Conservation (phyloP, 768 basidiomycete species). For the Leccinellum albellum region DNA sequence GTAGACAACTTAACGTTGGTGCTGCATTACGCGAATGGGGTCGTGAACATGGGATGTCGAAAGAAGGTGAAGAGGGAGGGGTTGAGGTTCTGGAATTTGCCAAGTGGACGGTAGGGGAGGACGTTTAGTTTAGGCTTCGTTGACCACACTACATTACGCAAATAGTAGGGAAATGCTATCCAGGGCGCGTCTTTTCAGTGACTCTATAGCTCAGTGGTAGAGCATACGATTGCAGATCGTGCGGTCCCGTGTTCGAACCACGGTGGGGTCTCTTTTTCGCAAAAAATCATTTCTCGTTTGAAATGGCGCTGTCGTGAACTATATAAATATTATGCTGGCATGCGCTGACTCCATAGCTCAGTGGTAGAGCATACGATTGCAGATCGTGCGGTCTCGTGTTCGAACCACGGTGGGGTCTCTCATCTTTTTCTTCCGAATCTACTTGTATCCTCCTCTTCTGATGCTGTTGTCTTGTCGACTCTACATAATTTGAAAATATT, state of each 20-base stretch:
- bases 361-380: conserved; percentile 60
- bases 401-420: conserved; percentile 49
- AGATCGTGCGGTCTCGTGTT: conserved; percentile 58
- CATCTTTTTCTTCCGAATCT: background rate
- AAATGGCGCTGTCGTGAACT: too few relatives aligned
- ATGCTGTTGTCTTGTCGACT: background rate
- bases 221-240: conserved; percentile 61
- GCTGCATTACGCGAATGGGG: conserved; percentile 51
- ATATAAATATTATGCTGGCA: too few relatives aligned
- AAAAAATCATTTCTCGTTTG: background rate
- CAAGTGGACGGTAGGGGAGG: conserved; percentile 65
- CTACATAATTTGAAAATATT: too few relatives aligned
- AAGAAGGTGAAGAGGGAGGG: conserved; percentile 29
- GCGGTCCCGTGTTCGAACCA: conserved; percentile 56
- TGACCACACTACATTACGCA: background rate
- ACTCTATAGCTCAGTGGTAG: conserved; percentile 47
- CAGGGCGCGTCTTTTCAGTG: background rate
- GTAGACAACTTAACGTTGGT: conserved; percentile 44
- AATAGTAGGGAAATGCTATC: background rate
- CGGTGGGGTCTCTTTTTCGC: conserved; percentile 42
- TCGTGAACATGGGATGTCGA: conserved; percentile 41
- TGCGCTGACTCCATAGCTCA: conserved; percentile 34
- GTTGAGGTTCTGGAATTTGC: conserved; percentile 47
- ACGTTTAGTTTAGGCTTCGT: conserved; percentile 5
- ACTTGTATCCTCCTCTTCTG: too few relatives aligned